These are phyloP conservation scores for Citrus glauca DNA, from an alignment of 345 rosid genomes.

Conservation along the genomic window DNA sequence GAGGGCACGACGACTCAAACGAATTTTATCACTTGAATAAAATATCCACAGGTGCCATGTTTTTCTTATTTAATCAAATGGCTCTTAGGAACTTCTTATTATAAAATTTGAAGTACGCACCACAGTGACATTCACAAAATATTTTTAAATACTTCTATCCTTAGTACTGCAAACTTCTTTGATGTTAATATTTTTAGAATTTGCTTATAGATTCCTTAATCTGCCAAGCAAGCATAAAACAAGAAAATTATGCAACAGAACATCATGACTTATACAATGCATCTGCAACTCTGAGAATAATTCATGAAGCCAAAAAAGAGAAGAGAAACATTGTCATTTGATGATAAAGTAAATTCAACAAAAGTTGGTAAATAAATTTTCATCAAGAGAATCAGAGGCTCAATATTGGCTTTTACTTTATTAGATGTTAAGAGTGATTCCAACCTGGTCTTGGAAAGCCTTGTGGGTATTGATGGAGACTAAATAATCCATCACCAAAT, in stretches of 20 bases:
- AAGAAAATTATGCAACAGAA: neutral
- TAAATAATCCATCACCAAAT: constrained; percentile 63
- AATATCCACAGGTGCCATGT: neutral
- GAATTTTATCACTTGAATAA: no score
- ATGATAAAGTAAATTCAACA: neutral
- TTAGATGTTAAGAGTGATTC: constrained; percentile 13
- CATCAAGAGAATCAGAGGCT: neutral
- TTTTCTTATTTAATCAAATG: neutral
- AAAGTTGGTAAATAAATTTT: neutral
- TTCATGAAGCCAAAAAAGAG: neutral
- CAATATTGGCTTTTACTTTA: neutral
- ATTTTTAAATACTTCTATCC: neutral
- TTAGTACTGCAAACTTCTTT: neutral
- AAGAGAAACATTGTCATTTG: neutral
- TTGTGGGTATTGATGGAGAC: constrained; percentile 47
- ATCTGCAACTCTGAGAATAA: neutral
- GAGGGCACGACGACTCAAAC: no score
- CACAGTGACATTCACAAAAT: neutral
- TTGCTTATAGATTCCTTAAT: neutral
- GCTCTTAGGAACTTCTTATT: neutral
- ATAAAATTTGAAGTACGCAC: neutral
- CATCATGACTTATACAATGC: neutral
- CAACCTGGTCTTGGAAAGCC: constrained; percentile 73
- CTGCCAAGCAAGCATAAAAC: neutral
- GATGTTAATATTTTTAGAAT: neutral